phyloP scores from a whole-genome alignment of 345 rosid species.

The Aethionema arabicum region DNA sequence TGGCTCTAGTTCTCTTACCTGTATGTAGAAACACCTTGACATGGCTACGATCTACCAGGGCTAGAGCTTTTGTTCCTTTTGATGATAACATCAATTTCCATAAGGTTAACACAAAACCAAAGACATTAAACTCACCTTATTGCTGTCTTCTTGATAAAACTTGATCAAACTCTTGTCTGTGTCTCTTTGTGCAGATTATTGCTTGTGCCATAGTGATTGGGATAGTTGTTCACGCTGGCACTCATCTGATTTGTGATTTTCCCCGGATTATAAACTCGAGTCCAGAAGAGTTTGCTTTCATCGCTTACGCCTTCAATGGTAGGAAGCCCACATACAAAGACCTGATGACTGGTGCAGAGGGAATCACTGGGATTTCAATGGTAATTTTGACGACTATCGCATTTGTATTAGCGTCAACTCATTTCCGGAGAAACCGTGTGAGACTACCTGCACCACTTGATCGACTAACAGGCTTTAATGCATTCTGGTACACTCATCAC shows the following conservation, averaged over 20 bases:
- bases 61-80: constrained; percentile 63
- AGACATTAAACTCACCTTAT: not conserved
- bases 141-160: not conserved
- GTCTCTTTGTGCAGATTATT: constrained; percentile 49
- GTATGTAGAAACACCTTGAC: constrained; percentile 94
- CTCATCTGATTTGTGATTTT: constrained; percentile 78
- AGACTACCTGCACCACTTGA: constrained; percentile 79
- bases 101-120: constrained; percentile 49
- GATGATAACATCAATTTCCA: constrained; percentile 92
- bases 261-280: constrained; percentile 61
- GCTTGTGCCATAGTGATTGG: constrained; percentile 72
- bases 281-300: constrained; percentile 57
- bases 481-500: constrained; percentile 98
- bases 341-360: constrained; percentile 66
- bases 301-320: constrained; percentile 54
- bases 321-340: constrained; percentile 63
- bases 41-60: constrained; percentile 82
- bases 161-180: not conserved
- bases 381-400: constrained; percentile 62
- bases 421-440: constrained; percentile 61
- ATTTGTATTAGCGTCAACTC: constrained; percentile 68
- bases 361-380: constrained; percentile 76
- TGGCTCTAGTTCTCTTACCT: constrained; percentile 93
- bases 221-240: constrained; percentile 67
- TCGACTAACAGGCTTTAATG: constrained; percentile 84